Evolutionary conservation across 73 alveolate genomes (phyloP).

Genomic region (Paramecium caudatum): DNA sequence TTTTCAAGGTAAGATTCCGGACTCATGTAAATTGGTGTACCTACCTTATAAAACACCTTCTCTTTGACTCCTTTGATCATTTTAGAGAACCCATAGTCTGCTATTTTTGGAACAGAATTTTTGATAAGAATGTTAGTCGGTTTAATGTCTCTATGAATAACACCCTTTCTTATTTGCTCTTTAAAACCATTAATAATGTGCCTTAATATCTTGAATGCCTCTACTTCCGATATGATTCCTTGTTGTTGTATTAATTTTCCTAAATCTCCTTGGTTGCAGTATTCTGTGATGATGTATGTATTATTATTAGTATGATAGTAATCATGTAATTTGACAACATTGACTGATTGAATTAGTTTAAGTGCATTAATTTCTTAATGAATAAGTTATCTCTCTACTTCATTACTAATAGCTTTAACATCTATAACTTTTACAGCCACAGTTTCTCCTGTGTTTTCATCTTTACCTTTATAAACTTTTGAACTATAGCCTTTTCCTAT

Average conservation of each 20-base stretch:
- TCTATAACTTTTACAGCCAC: conserved; percentile 78
- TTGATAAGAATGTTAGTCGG: conserved; percentile 73
- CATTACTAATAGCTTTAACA: conserved; percentile 74
- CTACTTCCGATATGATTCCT: conserved; percentile 51
- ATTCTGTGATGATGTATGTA: conserved; percentile 75
- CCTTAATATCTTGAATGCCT: conserved; percentile 72
- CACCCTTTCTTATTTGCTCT: conserved; percentile 69
- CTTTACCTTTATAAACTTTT: conserved; percentile 75
- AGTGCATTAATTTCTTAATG: conserved; percentile 72
- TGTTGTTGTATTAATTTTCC: conserved; percentile 57
- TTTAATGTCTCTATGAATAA: conserved; percentile 74
- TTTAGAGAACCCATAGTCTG: conserved; percentile 75
- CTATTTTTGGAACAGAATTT: conserved; percentile 72
- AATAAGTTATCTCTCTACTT: conserved; percentile 55
- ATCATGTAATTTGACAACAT: conserved; percentile 68
- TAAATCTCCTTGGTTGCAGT: conserved; percentile 75
- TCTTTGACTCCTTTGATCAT: conserved; percentile 69
- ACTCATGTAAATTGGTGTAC: conserved; percentile 77
- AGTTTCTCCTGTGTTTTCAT: conserved; percentile 70
- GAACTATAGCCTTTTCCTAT: conserved; percentile 76
- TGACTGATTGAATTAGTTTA: conserved; percentile 66
- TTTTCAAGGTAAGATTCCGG: conserved; percentile 64
- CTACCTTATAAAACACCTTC: conserved; percentile 68
- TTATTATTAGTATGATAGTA: conserved; percentile 65
- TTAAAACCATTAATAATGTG: conserved; percentile 75